phyloP scores from a whole-genome alignment of 2,329 filamentous ascomycete species.

The Colletotrichum aenigma region DNA sequence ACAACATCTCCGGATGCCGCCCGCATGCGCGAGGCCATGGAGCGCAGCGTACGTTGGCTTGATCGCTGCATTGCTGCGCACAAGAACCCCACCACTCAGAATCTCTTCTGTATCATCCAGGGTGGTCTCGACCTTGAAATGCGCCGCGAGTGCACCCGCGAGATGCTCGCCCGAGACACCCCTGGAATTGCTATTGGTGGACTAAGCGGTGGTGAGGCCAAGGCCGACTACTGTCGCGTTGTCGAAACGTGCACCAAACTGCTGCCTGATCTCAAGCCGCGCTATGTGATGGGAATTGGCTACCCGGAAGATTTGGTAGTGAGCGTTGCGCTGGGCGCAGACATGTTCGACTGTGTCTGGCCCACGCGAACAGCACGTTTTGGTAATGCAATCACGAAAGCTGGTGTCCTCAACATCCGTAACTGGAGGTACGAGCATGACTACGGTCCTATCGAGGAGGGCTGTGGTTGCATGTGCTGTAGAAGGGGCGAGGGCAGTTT shows the following conservation, averaged over 20 bases:
- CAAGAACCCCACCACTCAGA: slow-evolving; percentile 81
- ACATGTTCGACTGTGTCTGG: slow-evolving; percentile 99
- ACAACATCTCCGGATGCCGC: slow-evolving; percentile 89
- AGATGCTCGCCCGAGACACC: slow-evolving; percentile 90
- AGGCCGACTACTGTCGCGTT: slow-evolving; percentile 89
- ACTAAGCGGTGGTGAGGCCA: slow-evolving; percentile 92
- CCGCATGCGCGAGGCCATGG: slow-evolving; percentile 94
- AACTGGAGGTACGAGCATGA: slow-evolving; percentile 78
- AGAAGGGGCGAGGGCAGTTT: slow-evolving; percentile 70
- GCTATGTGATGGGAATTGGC: slow-evolving; percentile 98
- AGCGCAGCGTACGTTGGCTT: slow-evolving; percentile 92
- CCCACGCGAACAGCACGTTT: slow-evolving; percentile 95
- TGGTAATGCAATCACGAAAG: slow-evolving; percentile 86
- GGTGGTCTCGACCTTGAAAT: slow-evolving; percentile 90
- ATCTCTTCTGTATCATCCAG: slow-evolving; percentile 98
- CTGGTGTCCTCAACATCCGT: slow-evolving; percentile 84
- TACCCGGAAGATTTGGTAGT: slow-evolving; percentile 97
- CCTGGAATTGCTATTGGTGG: slow-evolving; percentile 97
- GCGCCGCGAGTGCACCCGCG: slow-evolving; percentile 78
- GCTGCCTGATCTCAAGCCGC: slow-evolving; percentile 88
- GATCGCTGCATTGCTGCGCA: slow-evolving; percentile 94
- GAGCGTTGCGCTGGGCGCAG: slow-evolving; percentile 89
- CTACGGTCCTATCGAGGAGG: slow-evolving; percentile 82
- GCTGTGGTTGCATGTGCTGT: slow-evolving; percentile 83
- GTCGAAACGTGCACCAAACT: slow-evolving; percentile 85